Conservation (phyloP, 441 rosid species). For the Arabidopsis lyrata region DNA sequence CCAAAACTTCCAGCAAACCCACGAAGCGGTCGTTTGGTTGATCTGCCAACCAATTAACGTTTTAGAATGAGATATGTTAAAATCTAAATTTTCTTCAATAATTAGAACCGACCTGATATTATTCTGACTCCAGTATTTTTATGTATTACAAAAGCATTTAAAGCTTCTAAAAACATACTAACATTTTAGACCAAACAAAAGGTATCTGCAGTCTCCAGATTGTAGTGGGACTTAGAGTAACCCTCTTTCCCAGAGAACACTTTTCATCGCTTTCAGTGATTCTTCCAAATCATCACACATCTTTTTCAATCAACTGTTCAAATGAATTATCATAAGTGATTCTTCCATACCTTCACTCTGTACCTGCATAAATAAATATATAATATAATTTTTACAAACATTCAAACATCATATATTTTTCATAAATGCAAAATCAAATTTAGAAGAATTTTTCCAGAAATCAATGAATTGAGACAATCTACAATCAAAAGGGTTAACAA, state of each 20-base stretch:
- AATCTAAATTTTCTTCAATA: not conserved
- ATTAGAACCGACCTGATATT: not conserved
- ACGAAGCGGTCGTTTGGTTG: not conserved
- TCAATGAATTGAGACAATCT: conserved; percentile 33
- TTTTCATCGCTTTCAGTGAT: conserved; percentile 35
- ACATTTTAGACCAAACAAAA: conserved; percentile 22
- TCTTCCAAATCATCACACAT: conserved; percentile 39
- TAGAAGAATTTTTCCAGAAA: not conserved
- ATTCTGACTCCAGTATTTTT: not conserved
- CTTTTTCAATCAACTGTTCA: not conserved
- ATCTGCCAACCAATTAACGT: not conserved
- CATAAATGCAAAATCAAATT: not conserved
- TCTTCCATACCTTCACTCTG: not conserved
- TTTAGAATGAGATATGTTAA: not conserved
- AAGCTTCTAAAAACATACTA: conserved; percentile 8
- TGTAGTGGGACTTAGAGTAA: conserved; percentile 15
- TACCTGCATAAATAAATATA: not conserved
- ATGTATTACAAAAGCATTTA: conserved; percentile 2
- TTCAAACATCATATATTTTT: not conserved
- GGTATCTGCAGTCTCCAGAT: not conserved
- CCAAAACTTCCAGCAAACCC: not conserved
- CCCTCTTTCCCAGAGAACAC: conserved; percentile 26
- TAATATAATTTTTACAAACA: not conserved
- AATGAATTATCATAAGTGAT: too few relatives aligned
- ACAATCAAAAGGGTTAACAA: conserved; percentile 29